Conservation (phyloP, 2,329 filamentous ascomycete species). For the Fusarium ambrosium region DNA sequence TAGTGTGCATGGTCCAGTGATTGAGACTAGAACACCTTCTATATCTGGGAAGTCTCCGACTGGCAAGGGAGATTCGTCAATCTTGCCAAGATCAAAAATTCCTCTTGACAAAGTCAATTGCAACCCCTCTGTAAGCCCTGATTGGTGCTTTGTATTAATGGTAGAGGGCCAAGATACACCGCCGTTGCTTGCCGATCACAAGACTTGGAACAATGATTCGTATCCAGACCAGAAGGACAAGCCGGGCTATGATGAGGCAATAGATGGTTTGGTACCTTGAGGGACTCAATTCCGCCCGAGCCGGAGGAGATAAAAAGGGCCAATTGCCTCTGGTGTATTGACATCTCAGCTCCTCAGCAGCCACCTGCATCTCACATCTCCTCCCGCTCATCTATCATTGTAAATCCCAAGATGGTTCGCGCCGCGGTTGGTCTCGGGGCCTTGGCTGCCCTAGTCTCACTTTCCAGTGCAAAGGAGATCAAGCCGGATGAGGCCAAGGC, state of each 20-base stretch:
- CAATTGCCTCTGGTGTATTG: not conserved
- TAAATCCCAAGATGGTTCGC: constrained; percentile 36
- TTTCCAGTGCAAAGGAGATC: constrained; percentile 36
- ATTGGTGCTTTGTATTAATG: constrained; percentile 12
- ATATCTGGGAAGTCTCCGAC: constrained; percentile 13
- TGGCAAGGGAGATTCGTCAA: constrained; percentile 17
- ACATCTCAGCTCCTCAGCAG: not conserved
- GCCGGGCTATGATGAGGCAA: not conserved
- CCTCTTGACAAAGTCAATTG: not conserved
- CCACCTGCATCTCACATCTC: not conserved
- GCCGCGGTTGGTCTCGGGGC: constrained; percentile 26
- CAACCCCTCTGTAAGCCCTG: not conserved
- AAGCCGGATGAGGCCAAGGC: constrained; percentile 30
- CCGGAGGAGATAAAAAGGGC: constrained; percentile 14
- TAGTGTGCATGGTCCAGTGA: not conserved
- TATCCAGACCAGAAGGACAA: not conserved
- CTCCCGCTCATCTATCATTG: not conserved
- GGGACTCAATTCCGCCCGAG: not conserved
- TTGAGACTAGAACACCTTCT: constrained; percentile 26
- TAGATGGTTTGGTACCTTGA: not conserved
- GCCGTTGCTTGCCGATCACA: not conserved
- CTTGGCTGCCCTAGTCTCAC: constrained; percentile 20
- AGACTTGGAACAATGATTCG: not conserved
- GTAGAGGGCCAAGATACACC: not conserved
- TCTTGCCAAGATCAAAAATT: constrained; percentile 27